A percentile compares a stretch with the other conserved stretches of the same genome.
Conservation (phyloP, 169 alveolate genomes). For the Cryptosporidium viatorum region DNA sequence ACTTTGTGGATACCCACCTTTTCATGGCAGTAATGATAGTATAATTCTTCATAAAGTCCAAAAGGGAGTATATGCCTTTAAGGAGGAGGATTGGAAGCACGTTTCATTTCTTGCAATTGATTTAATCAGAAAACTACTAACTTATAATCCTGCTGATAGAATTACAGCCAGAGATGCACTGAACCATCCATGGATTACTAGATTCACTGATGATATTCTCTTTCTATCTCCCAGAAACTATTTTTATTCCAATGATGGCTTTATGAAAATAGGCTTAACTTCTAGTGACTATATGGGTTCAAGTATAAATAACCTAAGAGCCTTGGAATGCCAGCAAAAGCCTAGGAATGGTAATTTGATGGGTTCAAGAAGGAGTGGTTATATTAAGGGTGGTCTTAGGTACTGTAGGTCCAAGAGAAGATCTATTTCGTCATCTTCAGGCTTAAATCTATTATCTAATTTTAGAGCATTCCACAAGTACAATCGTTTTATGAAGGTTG, state of each 20-base stretch:
- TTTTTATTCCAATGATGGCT: constrained; percentile 37
- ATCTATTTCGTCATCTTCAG: constrained; percentile 45
- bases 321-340: background rate
- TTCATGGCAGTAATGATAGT: constrained; percentile 78
- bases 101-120: constrained; percentile 76
- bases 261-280: background rate
- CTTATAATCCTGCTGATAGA: constrained; percentile 76
- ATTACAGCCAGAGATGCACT: constrained; percentile 77
- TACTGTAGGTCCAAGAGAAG: constrained; percentile 34
- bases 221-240: constrained; percentile 36
- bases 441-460: constrained; percentile 53
- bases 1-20: constrained; percentile 84
- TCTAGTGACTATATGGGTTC: background rate
- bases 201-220: constrained; percentile 28
- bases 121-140: constrained; percentile 59
- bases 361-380: background rate
- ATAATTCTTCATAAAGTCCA: constrained; percentile 70
- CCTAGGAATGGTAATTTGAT: background rate
- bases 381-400: constrained; percentile 15
- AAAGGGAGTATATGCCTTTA: constrained; percentile 74
- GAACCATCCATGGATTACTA: constrained; percentile 81
- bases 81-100: constrained; percentile 72
- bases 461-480: constrained; percentile 79
- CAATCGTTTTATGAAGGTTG: constrained; percentile 85
- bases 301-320: background rate